Percentiles rank a stretch among this genome's conserved stretches.
Evolutionary conservation across 371 early-diverging fungal genomes (phyloP).

Genomic region (Coemansia sp.): DNA sequence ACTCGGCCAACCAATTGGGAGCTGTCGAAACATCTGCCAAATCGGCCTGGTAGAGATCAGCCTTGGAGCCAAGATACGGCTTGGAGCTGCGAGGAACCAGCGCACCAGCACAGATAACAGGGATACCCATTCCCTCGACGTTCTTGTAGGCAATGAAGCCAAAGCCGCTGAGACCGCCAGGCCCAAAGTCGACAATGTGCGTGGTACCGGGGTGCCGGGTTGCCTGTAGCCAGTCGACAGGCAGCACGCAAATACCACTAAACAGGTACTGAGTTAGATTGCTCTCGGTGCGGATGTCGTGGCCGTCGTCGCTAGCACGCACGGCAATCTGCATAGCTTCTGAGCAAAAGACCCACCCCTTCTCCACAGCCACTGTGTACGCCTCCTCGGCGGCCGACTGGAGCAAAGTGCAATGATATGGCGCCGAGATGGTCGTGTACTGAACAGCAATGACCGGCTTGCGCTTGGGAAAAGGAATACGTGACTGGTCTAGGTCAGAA

Average conservation of each 20-base stretch:
- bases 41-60: conserved; percentile 74
- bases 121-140: conserved; percentile 90
- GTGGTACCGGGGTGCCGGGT: conserved; percentile 86
- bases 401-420: conserved; percentile 81
- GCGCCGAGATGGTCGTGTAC: conserved; percentile 78
- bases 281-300: conserved; percentile 26
- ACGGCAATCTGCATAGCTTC: conserved; percentile 69
- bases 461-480: conserved; percentile 74
- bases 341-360: conserved; percentile 53
- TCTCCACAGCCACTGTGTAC: conserved; percentile 18
- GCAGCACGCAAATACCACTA: conserved; percentile 70
- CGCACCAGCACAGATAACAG: conserved; percentile 75
- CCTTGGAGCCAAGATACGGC: conserved; percentile 77
- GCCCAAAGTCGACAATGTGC: conserved; percentile 92
- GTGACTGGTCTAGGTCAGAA: conserved; percentile 71
- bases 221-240: conserved; percentile 84
- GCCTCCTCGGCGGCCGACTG: conserved; percentile 49
- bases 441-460: conserved; percentile 72
- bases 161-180: conserved; percentile 79
- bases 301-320: conserved; percentile 68
- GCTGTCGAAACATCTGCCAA: conserved; percentile 71
- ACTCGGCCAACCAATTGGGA: conserved; percentile 55
- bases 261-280: conserved; percentile 58
- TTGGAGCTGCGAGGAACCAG: conserved; percentile 45
- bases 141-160: conserved; percentile 77